Evolutionary conservation across 345 rosid species (phyloP).

Genomic region (Eucalyptus viminalis): DNA sequence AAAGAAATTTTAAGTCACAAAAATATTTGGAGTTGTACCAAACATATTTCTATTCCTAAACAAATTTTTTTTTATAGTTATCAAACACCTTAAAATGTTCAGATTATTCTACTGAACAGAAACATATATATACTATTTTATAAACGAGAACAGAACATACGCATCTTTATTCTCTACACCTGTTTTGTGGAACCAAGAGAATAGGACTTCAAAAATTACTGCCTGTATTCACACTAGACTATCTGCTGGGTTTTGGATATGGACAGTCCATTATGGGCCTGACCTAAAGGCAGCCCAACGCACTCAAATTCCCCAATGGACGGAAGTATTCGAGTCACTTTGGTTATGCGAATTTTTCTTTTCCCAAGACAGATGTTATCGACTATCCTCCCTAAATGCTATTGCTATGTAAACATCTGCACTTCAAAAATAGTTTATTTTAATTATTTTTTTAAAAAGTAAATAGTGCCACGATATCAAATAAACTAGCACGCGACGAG

Average conservation of each 20-base stretch:
- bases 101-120: too few relatives aligned
- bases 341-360: neutral
- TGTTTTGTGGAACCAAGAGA: neutral
- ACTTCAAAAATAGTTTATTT: too few relatives aligned
- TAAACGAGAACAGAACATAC: rapidly evolving
- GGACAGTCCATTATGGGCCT: neutral
- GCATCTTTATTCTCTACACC: neutral
- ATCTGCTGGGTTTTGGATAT: neutral
- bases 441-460: too few relatives aligned
- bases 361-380: neutral
- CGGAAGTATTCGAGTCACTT: neutral
- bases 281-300: neutral
- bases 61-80: too few relatives aligned
- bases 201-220: neutral
- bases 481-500: neutral
- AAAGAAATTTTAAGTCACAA: rapidly evolving
- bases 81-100: rapidly evolving
- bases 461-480: neutral
- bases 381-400: neutral
- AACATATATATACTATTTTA: too few relatives aligned
- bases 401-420: too few relatives aligned
- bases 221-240: neutral
- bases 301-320: neutral
- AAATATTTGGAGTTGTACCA: too few relatives aligned
- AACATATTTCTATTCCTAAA: too few relatives aligned